A percentile compares a stretch with the other conserved stretches of the same genome.
Evolutionary conservation across 1,284 basidiomycete species (phyloP).

Genomic region (Fomitopsis betulina): DNA sequence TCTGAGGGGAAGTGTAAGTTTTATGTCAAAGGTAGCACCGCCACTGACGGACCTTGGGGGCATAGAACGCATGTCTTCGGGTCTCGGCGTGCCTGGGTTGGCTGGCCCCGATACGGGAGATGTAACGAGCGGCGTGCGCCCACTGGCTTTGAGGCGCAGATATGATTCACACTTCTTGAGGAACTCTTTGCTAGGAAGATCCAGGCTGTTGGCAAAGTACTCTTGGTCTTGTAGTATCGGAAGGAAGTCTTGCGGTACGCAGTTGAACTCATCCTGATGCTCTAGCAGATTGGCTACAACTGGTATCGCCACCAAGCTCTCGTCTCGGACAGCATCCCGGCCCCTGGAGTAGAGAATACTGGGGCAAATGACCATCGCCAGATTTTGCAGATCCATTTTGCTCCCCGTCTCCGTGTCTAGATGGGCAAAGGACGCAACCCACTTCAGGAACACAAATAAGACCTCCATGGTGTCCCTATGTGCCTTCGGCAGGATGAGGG

Average conservation of each 20-base stretch:
- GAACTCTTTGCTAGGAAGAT: constrained; percentile 85
- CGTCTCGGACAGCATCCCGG: constrained; percentile 85
- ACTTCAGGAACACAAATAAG: constrained; percentile 96
- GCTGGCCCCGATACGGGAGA: constrained; percentile 30
- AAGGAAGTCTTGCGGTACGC: constrained; percentile 82
- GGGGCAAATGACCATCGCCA: constrained; percentile 97
- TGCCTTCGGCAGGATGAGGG: constrained; percentile 84
- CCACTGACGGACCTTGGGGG: constrained; percentile 23
- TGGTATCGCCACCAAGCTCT: constrained; percentile 88
- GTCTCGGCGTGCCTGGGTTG: constrained; percentile 21
- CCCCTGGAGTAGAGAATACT: constrained; percentile 90
- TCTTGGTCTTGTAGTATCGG: constrained; percentile 82
- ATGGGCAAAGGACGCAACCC: constrained; percentile 99
- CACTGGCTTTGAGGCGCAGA: constrained; percentile 46
- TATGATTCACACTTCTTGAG: constrained; percentile 88
- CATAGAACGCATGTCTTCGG: constrained; percentile 25
- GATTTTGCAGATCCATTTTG: constrained; percentile 96
- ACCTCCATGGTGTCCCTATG: constrained; percentile 98
- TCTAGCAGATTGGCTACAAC: constrained; percentile 86
- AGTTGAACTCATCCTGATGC: constrained; percentile 92
- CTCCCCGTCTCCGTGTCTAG: constrained; percentile 97
- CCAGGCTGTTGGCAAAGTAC: constrained; percentile 78
- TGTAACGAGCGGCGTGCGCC: constrained; percentile 32
- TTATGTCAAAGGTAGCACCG: background rate
- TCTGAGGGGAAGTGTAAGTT: constrained; percentile 13